These are phyloP conservation scores for Gynochthodes officinalis DNA, from an alignment of 257 asterid genomes.

Conservation along the genomic window DNA sequence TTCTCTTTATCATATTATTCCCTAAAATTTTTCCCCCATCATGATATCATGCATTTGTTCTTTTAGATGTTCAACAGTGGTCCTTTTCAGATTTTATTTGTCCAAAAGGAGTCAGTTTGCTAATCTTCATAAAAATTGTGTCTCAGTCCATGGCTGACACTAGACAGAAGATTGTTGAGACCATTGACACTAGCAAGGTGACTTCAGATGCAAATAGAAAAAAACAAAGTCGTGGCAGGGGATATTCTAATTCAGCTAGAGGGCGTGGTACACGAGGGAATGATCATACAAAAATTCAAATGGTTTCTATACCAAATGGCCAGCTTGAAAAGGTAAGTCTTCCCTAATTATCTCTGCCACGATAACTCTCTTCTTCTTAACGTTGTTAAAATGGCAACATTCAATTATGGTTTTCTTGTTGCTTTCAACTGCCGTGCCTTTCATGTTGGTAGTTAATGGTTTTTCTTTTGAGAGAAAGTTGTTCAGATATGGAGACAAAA, in stretches of 20 bases:
- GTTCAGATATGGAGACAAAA: not conserved
- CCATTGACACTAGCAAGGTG: constrained; percentile 42
- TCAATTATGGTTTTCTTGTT: not conserved
- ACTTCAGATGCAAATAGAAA: constrained; percentile 57
- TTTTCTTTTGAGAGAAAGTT: not conserved
- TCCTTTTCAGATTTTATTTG: not conserved
- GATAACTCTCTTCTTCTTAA: constrained; percentile 11
- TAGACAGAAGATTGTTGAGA: constrained; percentile 47
- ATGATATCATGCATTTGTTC: constrained; percentile 5
- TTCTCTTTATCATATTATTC: constrained; percentile 2
- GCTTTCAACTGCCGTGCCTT: not conserved
- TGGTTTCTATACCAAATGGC: constrained; percentile 53
- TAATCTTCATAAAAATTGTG: constrained; percentile 31
- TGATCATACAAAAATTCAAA: constrained; percentile 55
- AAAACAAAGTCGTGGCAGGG: constrained; percentile 77
- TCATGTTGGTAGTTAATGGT: not conserved
- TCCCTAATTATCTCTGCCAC: constrained; percentile 10
- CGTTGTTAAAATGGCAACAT: not conserved
- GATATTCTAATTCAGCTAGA: constrained; percentile 62
- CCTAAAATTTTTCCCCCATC: not conserved
- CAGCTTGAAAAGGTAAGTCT: constrained; percentile 59
- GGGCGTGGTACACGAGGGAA: constrained; percentile 69
- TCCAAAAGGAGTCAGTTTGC: not conserved
- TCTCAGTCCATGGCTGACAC: constrained; percentile 47
- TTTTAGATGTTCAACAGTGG: not conserved